Conservation (phyloP, 768 basidiomycete species). For the Tulasnella sp. region DNA sequence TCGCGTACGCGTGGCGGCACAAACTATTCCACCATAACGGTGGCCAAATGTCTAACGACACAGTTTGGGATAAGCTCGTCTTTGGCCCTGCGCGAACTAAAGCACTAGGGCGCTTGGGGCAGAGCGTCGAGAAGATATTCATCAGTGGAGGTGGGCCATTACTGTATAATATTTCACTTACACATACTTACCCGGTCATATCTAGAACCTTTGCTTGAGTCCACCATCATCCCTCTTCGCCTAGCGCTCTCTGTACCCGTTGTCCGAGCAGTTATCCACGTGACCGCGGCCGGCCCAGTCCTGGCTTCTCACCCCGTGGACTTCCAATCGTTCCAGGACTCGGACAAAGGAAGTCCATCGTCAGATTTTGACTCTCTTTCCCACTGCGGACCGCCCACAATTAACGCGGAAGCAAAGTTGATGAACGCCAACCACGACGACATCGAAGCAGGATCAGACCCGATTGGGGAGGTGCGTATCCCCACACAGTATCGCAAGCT, state of each 20-base stretch:
- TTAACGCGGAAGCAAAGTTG: constrained; percentile 78
- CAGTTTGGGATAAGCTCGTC: constrained; percentile 73
- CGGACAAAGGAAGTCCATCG: not conserved
- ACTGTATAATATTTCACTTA: constrained; percentile 17
- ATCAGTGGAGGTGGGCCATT: constrained; percentile 5
- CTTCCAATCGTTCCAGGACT: constrained; percentile 52
- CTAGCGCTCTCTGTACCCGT: constrained; percentile 67
- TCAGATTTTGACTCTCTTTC: constrained; percentile 30
- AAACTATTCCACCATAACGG: constrained; percentile 55
- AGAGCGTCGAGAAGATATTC: not conserved
- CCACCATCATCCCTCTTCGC: constrained; percentile 47
- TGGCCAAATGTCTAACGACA: constrained; percentile 65
- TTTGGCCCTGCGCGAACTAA: constrained; percentile 53
- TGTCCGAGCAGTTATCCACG: constrained; percentile 49
- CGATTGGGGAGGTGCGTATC: constrained; percentile 39
- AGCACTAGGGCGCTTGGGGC: constrained; percentile 34
- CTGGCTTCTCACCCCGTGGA: constrained; percentile 77
- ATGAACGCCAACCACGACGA: constrained; percentile 48
- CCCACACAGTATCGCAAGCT: not conserved
- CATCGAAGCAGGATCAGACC: constrained; percentile 55
- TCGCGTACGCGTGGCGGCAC: constrained; percentile 61
- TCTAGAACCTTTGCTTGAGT: constrained; percentile 39
- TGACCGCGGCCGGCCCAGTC: constrained; percentile 58
- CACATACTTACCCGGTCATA: constrained; percentile 7
- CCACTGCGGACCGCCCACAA: constrained; percentile 66